phyloP scores from a whole-genome alignment of 1,139 yeast species.

The Magnusiomyces ingens region DNA sequence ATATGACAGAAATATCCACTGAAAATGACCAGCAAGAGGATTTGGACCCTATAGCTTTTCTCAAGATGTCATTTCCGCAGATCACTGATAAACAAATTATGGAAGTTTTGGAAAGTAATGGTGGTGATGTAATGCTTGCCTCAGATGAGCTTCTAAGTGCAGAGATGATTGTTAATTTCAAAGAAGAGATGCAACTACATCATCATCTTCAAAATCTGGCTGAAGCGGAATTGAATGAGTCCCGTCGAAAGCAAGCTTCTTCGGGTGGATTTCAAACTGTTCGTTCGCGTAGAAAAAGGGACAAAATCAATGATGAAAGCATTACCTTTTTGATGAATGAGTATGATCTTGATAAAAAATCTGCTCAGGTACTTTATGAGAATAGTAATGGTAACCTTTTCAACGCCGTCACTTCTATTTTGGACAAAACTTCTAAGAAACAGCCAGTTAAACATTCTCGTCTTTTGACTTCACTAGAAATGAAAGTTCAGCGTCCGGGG shows the following conservation, averaged over 20 bases:
- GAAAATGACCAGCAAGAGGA: too few species aligned
- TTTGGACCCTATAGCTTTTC: slow-evolving; percentile 1
- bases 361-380: neutral
- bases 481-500: neutral
- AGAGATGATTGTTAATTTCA: neutral
- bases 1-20: neutral
- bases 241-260: neutral
- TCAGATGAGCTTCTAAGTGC: slow-evolving; percentile 5
- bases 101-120: neutral
- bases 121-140: slow-evolving; percentile 1
- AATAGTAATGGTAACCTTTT: neutral
- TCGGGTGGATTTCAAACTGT: neutral
- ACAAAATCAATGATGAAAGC: neutral
- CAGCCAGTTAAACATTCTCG: neutral
- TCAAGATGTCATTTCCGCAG: neutral
- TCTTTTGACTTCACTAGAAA: neutral
- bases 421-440: neutral
- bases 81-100: neutral
- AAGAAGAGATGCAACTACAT: neutral
- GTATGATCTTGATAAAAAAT: neutral
- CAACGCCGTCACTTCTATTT: too few species aligned
- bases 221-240: neutral
- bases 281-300: neutral
- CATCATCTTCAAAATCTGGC: neutral
- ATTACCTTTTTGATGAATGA: neutral